Conservation (phyloP, 2,329 filamentous ascomycete genomes). For the Ascochyta clinopodiicola region DNA sequence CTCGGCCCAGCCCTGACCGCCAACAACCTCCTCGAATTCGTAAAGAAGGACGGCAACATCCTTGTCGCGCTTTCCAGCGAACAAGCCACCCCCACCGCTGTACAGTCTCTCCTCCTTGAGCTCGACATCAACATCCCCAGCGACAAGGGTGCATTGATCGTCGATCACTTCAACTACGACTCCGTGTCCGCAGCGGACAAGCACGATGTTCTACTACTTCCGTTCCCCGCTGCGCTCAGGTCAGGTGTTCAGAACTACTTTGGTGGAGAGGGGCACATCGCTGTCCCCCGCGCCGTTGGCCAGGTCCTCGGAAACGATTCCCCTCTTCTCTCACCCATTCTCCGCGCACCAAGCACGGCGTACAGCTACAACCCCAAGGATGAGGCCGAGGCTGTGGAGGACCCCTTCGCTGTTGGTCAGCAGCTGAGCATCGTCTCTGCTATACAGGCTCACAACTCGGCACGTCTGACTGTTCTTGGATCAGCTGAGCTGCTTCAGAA, state of each 20-base stretch:
- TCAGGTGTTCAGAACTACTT: constrained; percentile 81
- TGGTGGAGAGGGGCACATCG: constrained; percentile 70
- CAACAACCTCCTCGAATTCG: constrained; percentile 84
- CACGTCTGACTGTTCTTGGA: constrained; percentile 84
- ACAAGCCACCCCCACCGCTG: constrained; percentile 70
- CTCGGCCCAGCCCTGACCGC: constrained; percentile 89
- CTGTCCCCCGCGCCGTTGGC: constrained; percentile 81
- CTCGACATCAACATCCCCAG: constrained; percentile 86
- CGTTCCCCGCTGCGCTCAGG: constrained; percentile 69
- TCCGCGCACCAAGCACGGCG: constrained; percentile 82
- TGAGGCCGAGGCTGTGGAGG: constrained; percentile 73
- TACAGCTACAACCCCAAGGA: constrained; percentile 97
- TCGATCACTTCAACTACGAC: constrained; percentile 98
- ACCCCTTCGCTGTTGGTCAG: constrained; percentile 81
- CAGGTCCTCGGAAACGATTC: constrained; percentile 79
- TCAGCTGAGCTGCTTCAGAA: constrained; percentile 87
- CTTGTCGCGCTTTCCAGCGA: constrained; percentile 81
- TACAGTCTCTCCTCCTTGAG: constrained; percentile 82
- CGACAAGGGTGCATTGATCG: constrained; percentile 82
- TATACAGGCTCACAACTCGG: constrained; percentile 91
- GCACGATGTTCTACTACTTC: constrained; percentile 86
- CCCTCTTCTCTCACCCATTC: constrained; percentile 78
- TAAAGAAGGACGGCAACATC: constrained; percentile 91
- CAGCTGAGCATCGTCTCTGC: constrained; percentile 86
- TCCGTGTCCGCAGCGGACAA: constrained; percentile 74